Conservation (phyloP, 768 basidiomycete genomes). For the Amanita subjunquillea region DNA sequence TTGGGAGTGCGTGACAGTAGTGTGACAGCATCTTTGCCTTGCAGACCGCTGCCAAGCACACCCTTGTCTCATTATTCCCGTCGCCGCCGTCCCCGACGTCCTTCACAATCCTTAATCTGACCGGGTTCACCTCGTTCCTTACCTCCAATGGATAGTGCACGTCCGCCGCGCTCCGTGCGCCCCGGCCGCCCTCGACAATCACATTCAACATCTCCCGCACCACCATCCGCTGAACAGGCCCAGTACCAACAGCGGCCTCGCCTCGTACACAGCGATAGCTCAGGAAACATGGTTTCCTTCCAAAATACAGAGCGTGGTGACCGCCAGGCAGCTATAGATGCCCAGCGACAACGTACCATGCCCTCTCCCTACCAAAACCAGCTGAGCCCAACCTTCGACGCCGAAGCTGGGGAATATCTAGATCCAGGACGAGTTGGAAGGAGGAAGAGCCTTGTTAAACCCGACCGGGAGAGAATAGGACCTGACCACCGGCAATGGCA, state of each 20-base stretch:
- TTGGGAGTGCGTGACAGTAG: background rate
- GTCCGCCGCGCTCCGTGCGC: slow-evolving; percentile 46
- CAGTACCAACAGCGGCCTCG: slow-evolving; percentile 17
- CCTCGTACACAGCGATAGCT: slow-evolving; percentile 23
- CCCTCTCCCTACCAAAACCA: slow-evolving; percentile 32
- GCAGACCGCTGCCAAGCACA: background rate
- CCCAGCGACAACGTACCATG: slow-evolving; percentile 38
- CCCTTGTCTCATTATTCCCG: slow-evolving; percentile 6
- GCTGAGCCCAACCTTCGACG: slow-evolving; percentile 22
- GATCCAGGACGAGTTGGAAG: slow-evolving; percentile 50
- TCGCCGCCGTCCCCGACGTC: slow-evolving; percentile 8
- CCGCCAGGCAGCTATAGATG: slow-evolving; percentile 46
- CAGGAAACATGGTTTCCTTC: slow-evolving; percentile 54
- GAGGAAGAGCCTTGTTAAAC: slow-evolving; percentile 88
- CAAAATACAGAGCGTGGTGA: slow-evolving; percentile 62
- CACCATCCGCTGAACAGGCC: slow-evolving; percentile 24
- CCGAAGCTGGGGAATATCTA: slow-evolving; percentile 29
- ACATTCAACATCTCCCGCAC: slow-evolving; percentile 26
- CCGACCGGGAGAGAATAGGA: slow-evolving; percentile 95
- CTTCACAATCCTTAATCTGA: slow-evolving; percentile 3
- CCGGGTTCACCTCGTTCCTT: slow-evolving; percentile 1
- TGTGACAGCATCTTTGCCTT: background rate
- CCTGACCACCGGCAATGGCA: slow-evolving; percentile 92
- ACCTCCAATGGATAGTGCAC: slow-evolving; percentile 27
- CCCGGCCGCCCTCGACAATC: slow-evolving; percentile 29